phyloP scores from a whole-genome alignment of 2,329 filamentous ascomycete genomes.

The Nothophaeocryptopus gaeumannii region DNA sequence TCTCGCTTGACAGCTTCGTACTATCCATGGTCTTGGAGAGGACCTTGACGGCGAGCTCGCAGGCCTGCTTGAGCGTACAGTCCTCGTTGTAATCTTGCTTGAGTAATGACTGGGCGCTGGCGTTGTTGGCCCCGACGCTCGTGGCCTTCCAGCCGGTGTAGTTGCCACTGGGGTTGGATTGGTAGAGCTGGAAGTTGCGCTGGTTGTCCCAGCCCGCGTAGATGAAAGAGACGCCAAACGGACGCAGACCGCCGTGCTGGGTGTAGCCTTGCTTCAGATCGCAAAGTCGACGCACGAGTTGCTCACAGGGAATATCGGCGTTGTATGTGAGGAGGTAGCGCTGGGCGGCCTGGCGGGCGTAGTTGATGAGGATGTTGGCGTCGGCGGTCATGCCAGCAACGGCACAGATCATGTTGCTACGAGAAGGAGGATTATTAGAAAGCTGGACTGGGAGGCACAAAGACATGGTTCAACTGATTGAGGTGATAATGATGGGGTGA shows the following conservation, averaged over 20 bases:
- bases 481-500: not conserved
- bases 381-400: constrained; percentile 99
- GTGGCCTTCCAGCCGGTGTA: constrained; percentile 99
- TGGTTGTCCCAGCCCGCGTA: constrained; percentile 97
- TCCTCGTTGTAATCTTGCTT: constrained; percentile 99
- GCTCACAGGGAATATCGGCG: constrained; percentile 98
- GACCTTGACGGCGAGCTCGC: constrained; percentile 96
- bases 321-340: constrained; percentile 98
- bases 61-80: constrained; percentile 92
- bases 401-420: constrained; percentile 98
- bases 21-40: constrained; percentile 99
- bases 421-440: not conserved
- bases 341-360: constrained; percentile 94
- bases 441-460: not conserved
- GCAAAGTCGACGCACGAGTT: constrained; percentile 92
- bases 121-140: constrained; percentile 96
- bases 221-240: constrained; percentile 98
- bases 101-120: constrained; percentile 89
- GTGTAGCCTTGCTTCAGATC: constrained; percentile 99
- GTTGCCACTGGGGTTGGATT: constrained; percentile 97
- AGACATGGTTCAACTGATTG: too few relatives aligned
- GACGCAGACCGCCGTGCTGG: constrained; percentile 95
- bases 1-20: constrained; percentile 97
- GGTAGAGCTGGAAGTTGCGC: constrained; percentile 96
- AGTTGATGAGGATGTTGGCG: constrained; percentile 99